Evolutionary conservation across 768 basidiomycete species (phyloP), one percentile per base, ranked within the genome.

Genomic region (Daedaleopsis nitida): DNA sequence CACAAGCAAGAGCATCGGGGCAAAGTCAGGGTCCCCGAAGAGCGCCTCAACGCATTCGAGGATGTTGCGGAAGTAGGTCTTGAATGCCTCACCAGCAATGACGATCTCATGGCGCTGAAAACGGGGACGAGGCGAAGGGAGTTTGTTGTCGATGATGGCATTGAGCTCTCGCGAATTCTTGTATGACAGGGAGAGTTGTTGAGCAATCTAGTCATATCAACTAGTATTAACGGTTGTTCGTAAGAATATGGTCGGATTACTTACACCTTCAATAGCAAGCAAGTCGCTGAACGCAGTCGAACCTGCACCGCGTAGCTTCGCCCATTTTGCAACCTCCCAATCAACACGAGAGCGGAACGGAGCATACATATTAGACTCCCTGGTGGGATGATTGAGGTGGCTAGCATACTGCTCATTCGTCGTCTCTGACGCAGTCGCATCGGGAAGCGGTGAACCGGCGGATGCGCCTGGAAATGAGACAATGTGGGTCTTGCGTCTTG

Each of bases 281-380:
- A 81, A 58, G 0, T 81, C 77, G 1, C 73, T 62, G 21, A 80
- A 68, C 0, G 78, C 77, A 0, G 75, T 77, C 0, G 78, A 77
- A 4, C 76, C 68, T 0, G 72, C 58, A 0, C 77, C 76, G 0
- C 69, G 66, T 0, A 76, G 61, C 57, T 80, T 80, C 0, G 75
- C 77, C 78, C 80, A 80, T 16, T 63, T 55, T 1, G 74, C 78
- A 17, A 80, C 35, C 62, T 77, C 75, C 77, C 76, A 81, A 42
- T 79, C 77, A 0, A 77, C 27, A 39, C 73, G 48, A 0, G 75
- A 75, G 0, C 23, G 13, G 63, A 80, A 80, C 0, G 75, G 79
- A 13, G 75, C 72, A 39, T 60, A 67, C 5, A 37, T 34, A 34
- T 63, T 65, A 6, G 19, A 24, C 3, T 35, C 50, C 21, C 12